Base-by-base conservation (phyloP, 768 basidiomycete species). In the Leucocoprinus birnbaumii region DNA sequence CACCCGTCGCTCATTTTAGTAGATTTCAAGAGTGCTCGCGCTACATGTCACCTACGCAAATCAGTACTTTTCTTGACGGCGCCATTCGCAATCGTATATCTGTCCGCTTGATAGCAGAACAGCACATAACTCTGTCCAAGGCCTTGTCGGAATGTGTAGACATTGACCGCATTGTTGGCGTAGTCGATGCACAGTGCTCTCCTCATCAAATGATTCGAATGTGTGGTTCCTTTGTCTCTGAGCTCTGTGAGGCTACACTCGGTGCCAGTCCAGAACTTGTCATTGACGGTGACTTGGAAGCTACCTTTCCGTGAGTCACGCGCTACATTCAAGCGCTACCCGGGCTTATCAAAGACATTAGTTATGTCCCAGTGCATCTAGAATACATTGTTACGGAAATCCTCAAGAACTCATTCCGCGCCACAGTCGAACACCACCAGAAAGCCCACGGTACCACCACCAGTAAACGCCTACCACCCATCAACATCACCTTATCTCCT, bases 381-480 rank as follows among this genome's bases (percentile, higher is more conserved):
- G 93, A 95, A 67, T 95, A 94, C 66, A 90, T 94, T 61, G 72
- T 94, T 51, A 95, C 93, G 2, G 93, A 95, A 67, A 82, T 95
- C 38, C 77, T 95, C 38, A 95, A 95, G 70, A 95, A 95, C 65
- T 82, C 92, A 0, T 95, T 92, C 71, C 86, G 93, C 27, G 93
- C 93, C 7, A 93, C 90, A 1, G 85, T 92, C 22, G 93, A 95
- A 63, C 80, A 83, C 54, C 83, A 92, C 54, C 42, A 55, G 40
- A 55, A 42, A 24, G 38, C 18, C 3, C 18, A 49, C 40, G 38
- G 44, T 19, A 46, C 22, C 26, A 24, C 37, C n/a, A 27, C 41
- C 6, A 68, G 72, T 55, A 79, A 77, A 48, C 68, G 67, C 13
- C 62, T 91, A 5, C 79, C 89, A 0, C 85, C 89, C 2, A 82